phyloP scores from a whole-genome alignment of 495 filamentous ascomycete genomes.

The Lepidopterella palustris region DNA sequence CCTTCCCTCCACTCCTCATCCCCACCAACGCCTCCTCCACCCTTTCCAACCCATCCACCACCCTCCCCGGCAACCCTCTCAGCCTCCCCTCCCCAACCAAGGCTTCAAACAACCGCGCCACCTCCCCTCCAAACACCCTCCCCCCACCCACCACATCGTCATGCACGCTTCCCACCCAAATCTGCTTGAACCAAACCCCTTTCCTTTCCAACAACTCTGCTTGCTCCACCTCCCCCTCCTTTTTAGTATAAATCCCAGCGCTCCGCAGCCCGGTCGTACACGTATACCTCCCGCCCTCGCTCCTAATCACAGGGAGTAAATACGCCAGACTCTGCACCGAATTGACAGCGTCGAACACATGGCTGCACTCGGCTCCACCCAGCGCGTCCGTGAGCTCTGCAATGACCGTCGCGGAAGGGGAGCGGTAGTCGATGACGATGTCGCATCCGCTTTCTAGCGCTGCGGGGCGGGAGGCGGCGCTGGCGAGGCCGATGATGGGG shows the following conservation, averaged over 20 bases:
- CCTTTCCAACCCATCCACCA: too few relatives aligned
- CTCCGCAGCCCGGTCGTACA: not conserved
- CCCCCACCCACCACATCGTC: not conserved
- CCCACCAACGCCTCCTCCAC: too few relatives aligned
- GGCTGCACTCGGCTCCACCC: not conserved
- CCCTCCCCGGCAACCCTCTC: too few relatives aligned
- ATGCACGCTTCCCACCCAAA: not conserved
- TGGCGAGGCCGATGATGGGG: constrained; percentile 4
- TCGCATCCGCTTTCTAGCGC: not conserved
- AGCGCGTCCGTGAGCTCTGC: not conserved
- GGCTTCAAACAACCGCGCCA: too few relatives aligned
- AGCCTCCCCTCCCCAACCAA: too few relatives aligned
- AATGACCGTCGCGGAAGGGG: not conserved
- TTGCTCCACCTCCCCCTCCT: not conserved
- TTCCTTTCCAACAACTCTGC: not conserved
- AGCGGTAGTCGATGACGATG: constrained; percentile 1
- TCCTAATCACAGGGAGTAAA: not conserved
- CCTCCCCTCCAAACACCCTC: not conserved
- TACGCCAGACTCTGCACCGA: not conserved
- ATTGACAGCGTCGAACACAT: not conserved
- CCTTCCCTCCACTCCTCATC: too few relatives aligned
- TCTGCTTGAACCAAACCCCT: not conserved
- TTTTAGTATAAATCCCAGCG: not conserved
- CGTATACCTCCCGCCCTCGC: not conserved
- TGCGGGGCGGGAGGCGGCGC: not conserved